Base-by-base conservation (phyloP, 2,329 filamentous ascomycete genomes). In the Hymenoscyphus salicellus region DNA sequence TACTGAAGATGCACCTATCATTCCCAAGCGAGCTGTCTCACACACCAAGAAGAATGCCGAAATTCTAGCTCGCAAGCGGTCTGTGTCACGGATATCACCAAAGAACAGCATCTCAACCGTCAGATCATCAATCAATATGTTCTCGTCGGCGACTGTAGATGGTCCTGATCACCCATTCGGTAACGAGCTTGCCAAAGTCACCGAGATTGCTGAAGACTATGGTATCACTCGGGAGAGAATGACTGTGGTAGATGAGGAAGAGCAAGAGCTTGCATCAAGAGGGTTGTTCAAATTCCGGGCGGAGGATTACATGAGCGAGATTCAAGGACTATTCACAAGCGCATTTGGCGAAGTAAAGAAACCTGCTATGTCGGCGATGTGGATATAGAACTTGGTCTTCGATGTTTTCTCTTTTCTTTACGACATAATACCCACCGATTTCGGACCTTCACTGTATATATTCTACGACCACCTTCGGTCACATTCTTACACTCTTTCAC, bases 191-290 rank as follows among this genome's bases (percentile, higher is more conserved):
- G 92, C 92, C 63, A 90, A 98, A 78, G 91, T 98, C 28, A 92
- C 93, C 61, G 95, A 98, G 78, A 85, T 97, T 17, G 94, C 90
- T 0, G 95, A 98, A 78, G 93, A 97, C 77, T 94, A 92, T 71
- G 87, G 87, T 52, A 82, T 87, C 33, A 69, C 65, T 58, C 83
- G 84, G 68, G 83, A 86, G 43, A 79, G 70, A 20, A 75, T 83
- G 67, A 82, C 83, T n/a, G 81, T 87, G 56, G 79, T 88, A 46
- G 89, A 93, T 55, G 90, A 92, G 63, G 92, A 96, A 76, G 84
- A 91, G 72, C 81, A 85, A 69, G 85, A 89, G 65, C 85, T 98
- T 74, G 77, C 83, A 65, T 82, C 84, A 28, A 86, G 86, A 67
- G 92, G 91, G 2, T 83, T 97, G 5, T 83, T 82, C 72, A 90